Evolutionary conservation across 495 filamentous ascomycete species (phyloP), one percentile per base, ranked within the genome.

Genomic region (Aspergillus nidulans): DNA sequence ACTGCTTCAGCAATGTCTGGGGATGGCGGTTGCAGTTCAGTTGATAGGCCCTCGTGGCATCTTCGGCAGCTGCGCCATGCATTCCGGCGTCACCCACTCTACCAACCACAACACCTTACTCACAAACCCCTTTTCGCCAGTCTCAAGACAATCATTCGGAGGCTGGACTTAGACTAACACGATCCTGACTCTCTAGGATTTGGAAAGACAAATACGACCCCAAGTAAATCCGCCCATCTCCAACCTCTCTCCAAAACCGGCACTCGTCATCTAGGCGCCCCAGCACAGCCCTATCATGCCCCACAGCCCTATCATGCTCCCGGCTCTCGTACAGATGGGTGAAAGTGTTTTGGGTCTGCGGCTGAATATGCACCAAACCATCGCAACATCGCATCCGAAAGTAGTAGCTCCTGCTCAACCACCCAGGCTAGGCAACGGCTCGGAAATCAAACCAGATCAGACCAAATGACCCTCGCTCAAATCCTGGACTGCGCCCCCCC

Each of bases 121-220:
- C 47, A 24, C 49, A 49, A 44, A 44, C 53, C 20, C 18, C 19
- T 21, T 51, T 18, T 18, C 12, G 6, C 4, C 24, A 6, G 5
- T 19, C 42, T 15, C 25, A 3, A 49, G 9, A 28, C 7, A 26
- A 28, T 40, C 21, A 19, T 30, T 13, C 51, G 46, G 41, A 23
- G 25, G 32, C 43, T 45, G 42, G 39, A 56, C 20, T 56, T 44
- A 65, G 53, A 56, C 59, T 65, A 52, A 65, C 57, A 57, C 61
- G 21, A 23, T 30, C 25, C 18, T 51, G n/a, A 38, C 26, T 42
- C 15, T 30, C 55, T 63, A 96, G 91, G 91, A 95, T 96, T 58
- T 95, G 91, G 91, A 96, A 96, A 68, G 89, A 92, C 44, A 96
- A 96, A 71, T 96, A 96, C 71, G 82, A 89, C 65, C 83, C 89